phyloP scores from a whole-genome alignment of 2,329 filamentous ascomycete genomes.

The Ascochyta lentis region DNA sequence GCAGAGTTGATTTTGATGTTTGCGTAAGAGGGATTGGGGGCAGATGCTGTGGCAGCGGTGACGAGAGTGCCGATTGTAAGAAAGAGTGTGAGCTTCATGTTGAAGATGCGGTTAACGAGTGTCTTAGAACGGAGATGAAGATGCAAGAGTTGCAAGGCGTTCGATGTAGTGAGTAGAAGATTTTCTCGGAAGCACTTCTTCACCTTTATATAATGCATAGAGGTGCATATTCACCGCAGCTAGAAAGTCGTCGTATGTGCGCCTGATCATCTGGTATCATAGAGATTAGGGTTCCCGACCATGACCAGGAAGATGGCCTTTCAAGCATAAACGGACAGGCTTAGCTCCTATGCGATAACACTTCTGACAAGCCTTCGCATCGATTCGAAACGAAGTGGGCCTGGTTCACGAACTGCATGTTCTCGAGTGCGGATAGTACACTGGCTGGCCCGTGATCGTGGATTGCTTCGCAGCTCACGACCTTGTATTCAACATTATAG shows the following conservation, averaged over 20 bases:
- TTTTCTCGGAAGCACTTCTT: neutral
- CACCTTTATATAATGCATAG: neutral
- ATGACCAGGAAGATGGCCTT: neutral
- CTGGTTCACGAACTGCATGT: neutral
- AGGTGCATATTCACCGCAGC: neutral
- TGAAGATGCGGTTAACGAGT: neutral
- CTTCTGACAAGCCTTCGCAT: neutral
- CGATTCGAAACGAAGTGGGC: conserved; percentile 12
- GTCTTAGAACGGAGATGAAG: neutral
- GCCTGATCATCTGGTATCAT: neutral
- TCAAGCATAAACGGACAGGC: neutral
- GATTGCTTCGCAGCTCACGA: neutral
- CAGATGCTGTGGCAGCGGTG: neutral
- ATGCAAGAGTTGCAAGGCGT: neutral
- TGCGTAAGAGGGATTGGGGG: neutral
- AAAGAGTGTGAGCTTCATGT: conserved; percentile 4
- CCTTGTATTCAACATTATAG: neutral
- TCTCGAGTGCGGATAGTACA: neutral
- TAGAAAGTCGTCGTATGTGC: neutral
- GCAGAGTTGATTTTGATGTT: conserved; percentile 2
- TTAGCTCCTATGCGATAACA: neutral
- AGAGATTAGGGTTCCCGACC: conserved; percentile 2
- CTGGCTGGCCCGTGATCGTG: neutral
- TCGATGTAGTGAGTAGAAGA: neutral
- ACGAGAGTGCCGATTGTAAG: neutral